A percentile compares a stretch with the other conserved stretches of the same genome.
phyloP scores from a whole-genome alignment of 2,329 filamentous ascomycete genomes.

The Myotisia sp. region DNA sequence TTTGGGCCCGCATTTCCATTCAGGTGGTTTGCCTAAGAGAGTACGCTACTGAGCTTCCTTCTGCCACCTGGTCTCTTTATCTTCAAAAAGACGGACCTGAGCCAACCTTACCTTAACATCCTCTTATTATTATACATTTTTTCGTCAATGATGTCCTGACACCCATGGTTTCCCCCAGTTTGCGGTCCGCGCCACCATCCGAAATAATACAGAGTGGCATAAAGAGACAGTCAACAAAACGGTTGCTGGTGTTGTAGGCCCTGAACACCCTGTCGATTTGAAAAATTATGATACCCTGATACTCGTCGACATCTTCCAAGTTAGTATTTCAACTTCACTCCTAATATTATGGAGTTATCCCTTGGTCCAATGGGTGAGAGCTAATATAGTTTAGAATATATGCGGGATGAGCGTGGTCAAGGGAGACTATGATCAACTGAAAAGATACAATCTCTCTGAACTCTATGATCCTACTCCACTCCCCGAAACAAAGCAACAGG shows the following conservation, averaged over 20 bases:
- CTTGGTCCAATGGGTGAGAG: slow-evolving; percentile 2
- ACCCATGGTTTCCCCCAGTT: slow-evolving; percentile 32
- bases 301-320: slow-evolving; percentile 48
- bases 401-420: slow-evolving; percentile 51
- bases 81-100: too few relatives aligned
- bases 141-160: not conserved
- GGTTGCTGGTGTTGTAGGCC: slow-evolving; percentile 44
- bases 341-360: not conserved
- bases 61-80: slow-evolving; percentile 4
- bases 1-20: slow-evolving; percentile 46
- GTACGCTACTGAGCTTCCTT: too few relatives aligned
- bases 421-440: slow-evolving; percentile 45
- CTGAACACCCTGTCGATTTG: slow-evolving; percentile 45
- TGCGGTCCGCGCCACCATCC: slow-evolving; percentile 47
- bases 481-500: slow-evolving; percentile 4
- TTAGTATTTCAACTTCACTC: slow-evolving; percentile 21
- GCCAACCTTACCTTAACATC: too few relatives aligned
- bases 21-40: slow-evolving; percentile 37
- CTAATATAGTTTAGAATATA: slow-evolving; percentile 36
- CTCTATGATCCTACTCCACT: slow-evolving; percentile 38
- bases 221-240: slow-evolving; percentile 46
- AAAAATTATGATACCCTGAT: slow-evolving; percentile 47
- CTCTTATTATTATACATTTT: not conserved
- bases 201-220: slow-evolving; percentile 44
- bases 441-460: slow-evolving; percentile 49